Evolutionary conservation across 2,329 filamentous ascomycete species (phyloP).

Genomic region (Dactylellina parvicollis): DNA sequence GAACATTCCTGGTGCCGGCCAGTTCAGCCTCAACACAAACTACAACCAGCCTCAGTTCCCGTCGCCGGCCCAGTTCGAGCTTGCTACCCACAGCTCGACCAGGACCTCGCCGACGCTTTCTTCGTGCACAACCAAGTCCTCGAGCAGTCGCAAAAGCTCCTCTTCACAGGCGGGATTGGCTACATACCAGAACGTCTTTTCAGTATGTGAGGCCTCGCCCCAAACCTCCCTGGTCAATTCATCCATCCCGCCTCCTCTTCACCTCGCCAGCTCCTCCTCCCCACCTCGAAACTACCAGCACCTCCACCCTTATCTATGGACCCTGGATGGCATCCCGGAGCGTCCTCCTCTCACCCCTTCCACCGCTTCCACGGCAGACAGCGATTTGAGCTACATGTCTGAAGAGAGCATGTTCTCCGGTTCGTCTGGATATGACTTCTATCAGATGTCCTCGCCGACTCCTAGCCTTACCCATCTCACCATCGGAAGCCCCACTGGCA

Average conservation of each 20-base stretch:
- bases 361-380: constrained; percentile 52
- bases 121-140: constrained; percentile 50
- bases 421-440: constrained; percentile 76
- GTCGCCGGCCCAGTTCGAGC: constrained; percentile 57
- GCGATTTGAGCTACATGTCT: constrained; percentile 54
- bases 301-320: constrained; percentile 51
- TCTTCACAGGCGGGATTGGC: constrained; percentile 53
- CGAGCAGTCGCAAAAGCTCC: constrained; percentile 41
- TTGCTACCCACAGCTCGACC: constrained; percentile 52
- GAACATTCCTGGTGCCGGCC: constrained; percentile 58
- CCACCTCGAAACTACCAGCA: constrained; percentile 50
- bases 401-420: constrained; percentile 66
- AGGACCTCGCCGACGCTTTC: constrained; percentile 49
- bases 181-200: constrained; percentile 54
- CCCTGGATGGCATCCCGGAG: constrained; percentile 58
- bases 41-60: constrained; percentile 56
- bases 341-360: constrained; percentile 55
- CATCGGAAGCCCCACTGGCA: constrained; percentile 48
- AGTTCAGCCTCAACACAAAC: constrained; percentile 58
- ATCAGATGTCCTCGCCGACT: constrained; percentile 65
- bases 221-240: constrained; percentile 52
- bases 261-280: constrained; percentile 52
- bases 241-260: constrained; percentile 50
- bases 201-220: constrained; percentile 54
- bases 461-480: constrained; percentile 52